These are phyloP conservation scores for Stylosanthes scabra DNA, from an alignment of 331 rosid species.

Conservation along the genomic window DNA sequence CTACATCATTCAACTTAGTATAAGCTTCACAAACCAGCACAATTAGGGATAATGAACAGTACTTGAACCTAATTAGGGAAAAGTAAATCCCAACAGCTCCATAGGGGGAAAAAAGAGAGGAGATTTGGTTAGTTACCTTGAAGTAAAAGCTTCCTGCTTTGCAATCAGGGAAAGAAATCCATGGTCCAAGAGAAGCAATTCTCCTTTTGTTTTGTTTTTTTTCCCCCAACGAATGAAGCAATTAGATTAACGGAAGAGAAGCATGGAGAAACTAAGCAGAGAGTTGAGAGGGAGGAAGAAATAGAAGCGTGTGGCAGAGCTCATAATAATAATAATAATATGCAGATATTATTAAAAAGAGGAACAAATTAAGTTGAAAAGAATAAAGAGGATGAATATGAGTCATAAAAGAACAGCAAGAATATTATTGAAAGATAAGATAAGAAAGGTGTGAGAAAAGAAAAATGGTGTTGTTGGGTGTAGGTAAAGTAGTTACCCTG, in stretches of 20 bases:
- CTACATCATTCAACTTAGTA: too few species aligned
- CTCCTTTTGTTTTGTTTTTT: not conserved
- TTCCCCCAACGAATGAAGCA: not conserved
- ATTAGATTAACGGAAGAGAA: not conserved
- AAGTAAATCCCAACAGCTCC: not conserved
- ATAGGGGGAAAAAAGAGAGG: not conserved
- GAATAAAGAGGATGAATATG: not conserved
- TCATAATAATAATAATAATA: constrained; percentile 9
- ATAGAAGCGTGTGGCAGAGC: not conserved
- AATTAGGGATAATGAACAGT: not conserved
- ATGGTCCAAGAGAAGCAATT: constrained; percentile 8
- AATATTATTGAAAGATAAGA: not conserved
- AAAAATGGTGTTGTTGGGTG: not conserved
- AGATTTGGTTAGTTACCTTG: constrained; percentile 30
- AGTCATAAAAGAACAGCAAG: not conserved
- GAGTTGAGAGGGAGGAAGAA: not conserved
- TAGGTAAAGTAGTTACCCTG: not conserved
- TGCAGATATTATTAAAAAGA: too few species aligned
- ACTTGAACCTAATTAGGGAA: not conserved
- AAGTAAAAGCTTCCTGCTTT: not conserved
- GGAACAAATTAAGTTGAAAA: not conserved
- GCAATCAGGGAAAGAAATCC: constrained; percentile 20
- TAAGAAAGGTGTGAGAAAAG: not conserved
- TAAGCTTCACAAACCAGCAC: not conserved
- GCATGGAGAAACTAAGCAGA: too few species aligned